These are phyloP conservation scores for Neobulgaria alba DNA, from an alignment of 2,329 filamentous ascomycete genomes.

Conservation along the genomic window DNA sequence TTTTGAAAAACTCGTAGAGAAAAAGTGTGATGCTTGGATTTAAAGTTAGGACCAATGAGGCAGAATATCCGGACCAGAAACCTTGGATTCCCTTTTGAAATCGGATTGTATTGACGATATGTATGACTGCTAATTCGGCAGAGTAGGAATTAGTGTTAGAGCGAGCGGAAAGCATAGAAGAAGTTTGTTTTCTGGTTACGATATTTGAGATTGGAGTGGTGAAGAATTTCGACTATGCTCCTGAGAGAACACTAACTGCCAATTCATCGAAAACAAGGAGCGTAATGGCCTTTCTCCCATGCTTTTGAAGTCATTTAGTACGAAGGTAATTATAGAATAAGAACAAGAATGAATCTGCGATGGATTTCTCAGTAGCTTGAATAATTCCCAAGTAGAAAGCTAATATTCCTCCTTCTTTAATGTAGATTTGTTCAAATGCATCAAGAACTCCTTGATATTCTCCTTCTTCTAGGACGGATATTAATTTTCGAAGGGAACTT, in stretches of 20 bases:
- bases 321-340: slow-evolving; percentile 59
- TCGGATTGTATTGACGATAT: slow-evolving; percentile 46
- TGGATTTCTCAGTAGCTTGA: slow-evolving; percentile 57
- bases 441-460: slow-evolving; percentile 60
- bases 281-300: slow-evolving; percentile 28
- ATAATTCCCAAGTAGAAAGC: slow-evolving; percentile 63
- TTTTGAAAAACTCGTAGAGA: slow-evolving; percentile 64
- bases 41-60: slow-evolving; percentile 68
- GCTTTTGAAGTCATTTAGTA: slow-evolving; percentile 31
- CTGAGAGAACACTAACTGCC: slow-evolving; percentile 62
- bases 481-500: slow-evolving; percentile 41
- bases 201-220: slow-evolving; percentile 78
- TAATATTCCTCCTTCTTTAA: slow-evolving; percentile 54
- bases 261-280: slow-evolving; percentile 65
- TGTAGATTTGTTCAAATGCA: slow-evolving; percentile 62
- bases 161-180: slow-evolving; percentile 40
- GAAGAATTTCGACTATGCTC: slow-evolving; percentile 64
- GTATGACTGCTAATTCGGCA: slow-evolving; percentile 43
- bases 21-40: slow-evolving; percentile 85
- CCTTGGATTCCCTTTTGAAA: slow-evolving; percentile 63
- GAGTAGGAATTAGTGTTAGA: slow-evolving; percentile 20
- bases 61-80: slow-evolving; percentile 85
- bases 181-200: slow-evolving; percentile 72
- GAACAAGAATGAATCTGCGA: slow-evolving; percentile 74
- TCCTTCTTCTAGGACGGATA: slow-evolving; percentile 22